A percentile compares a stretch with the other conserved stretches of the same genome.
phyloP scores from a whole-genome alignment of 306 rosid species.

The Ormosia semicastrata region DNA sequence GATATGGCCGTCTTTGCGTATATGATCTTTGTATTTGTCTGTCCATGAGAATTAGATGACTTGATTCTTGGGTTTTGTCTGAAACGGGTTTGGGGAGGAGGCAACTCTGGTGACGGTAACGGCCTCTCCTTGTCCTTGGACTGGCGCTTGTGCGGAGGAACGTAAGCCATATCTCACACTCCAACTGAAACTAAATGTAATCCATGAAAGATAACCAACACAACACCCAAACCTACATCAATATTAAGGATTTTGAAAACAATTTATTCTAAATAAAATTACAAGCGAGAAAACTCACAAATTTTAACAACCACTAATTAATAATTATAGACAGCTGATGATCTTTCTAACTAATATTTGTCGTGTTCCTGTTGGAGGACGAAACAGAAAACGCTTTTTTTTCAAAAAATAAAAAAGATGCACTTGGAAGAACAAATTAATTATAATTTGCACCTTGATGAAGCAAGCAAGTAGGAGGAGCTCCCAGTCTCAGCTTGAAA shows the following conservation, averaged over 20 bases:
- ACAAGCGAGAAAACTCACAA: too few species aligned
- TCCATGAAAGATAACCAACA: too few species aligned
- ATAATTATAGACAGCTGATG: too few species aligned
- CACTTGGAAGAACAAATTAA: too few species aligned
- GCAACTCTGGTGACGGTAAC: slow-evolving; percentile 36
- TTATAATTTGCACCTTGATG: background rate
- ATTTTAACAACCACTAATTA: too few species aligned
- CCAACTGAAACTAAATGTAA: background rate
- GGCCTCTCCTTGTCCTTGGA: slow-evolving; percentile 21
- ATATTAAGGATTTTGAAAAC: too few species aligned
- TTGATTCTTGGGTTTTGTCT: background rate
- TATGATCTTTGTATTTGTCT: background rate
- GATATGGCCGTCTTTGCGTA: slow-evolving; percentile 16
- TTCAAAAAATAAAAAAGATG: too few species aligned
- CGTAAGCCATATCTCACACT: slow-evolving; percentile 46
- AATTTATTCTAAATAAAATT: too few species aligned
- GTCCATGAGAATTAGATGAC: background rate
- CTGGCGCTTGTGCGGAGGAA: slow-evolving; percentile 58
- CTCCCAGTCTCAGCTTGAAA: background rate
- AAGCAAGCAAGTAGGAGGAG: background rate
- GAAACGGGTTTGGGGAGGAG: slow-evolving; percentile 26
- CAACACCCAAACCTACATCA: too few species aligned
- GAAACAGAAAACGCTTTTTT: too few species aligned
- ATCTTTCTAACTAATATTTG: too few species aligned
- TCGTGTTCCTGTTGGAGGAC: too few species aligned